Percentiles rank a stretch among this genome's conserved stretches.
Conservation (phyloP, 1,139 yeast genomes). For the Starmera stellimalicola region DNA sequence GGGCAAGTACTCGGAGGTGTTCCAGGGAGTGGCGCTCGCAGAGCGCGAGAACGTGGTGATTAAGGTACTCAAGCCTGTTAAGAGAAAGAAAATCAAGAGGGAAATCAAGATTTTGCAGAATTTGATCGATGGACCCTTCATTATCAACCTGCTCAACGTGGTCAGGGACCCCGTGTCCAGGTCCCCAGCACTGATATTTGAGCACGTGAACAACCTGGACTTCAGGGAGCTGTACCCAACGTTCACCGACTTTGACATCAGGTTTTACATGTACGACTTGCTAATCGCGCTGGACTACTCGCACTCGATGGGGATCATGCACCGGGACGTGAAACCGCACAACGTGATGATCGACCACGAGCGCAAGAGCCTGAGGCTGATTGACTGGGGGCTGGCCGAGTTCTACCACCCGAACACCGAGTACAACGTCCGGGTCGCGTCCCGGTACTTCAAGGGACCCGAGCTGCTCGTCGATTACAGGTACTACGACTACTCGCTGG, state of each 20-base stretch:
- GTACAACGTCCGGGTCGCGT: constrained; percentile 73
- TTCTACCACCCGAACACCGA: constrained; percentile 73
- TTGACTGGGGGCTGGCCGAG: constrained; percentile 84
- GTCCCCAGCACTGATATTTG: constrained; percentile 70
- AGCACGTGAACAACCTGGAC: constrained; percentile 61
- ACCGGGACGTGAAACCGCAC: constrained; percentile 79
- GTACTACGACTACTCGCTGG: constrained; percentile 70
- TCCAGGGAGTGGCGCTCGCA: constrained; percentile 47
- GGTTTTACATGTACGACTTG: constrained; percentile 61
- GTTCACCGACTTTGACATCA: constrained; percentile 52
- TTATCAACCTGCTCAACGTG: constrained; percentile 58
- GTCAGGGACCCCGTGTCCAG: constrained; percentile 68
- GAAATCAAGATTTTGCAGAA: constrained; percentile 71
- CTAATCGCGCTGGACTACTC: constrained; percentile 65
- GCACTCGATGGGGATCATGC: constrained; percentile 80
- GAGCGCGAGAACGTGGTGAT: constrained; percentile 40
- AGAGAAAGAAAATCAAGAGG: constrained; percentile 67
- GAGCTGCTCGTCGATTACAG: constrained; percentile 65
- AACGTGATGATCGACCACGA: constrained; percentile 76
- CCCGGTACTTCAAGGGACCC: constrained; percentile 76
- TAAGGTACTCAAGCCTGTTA: constrained; percentile 72
- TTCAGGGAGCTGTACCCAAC: constrained; percentile 64
- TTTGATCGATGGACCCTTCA: constrained; percentile 66
- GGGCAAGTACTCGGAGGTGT: constrained; percentile 75
- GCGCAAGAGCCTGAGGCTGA: constrained; percentile 51